Evolutionary conservation across 192 early-diverging fungal species (phyloP), one percentile per base, ranked within the genome.

Genomic region (Podila verticillata): DNA sequence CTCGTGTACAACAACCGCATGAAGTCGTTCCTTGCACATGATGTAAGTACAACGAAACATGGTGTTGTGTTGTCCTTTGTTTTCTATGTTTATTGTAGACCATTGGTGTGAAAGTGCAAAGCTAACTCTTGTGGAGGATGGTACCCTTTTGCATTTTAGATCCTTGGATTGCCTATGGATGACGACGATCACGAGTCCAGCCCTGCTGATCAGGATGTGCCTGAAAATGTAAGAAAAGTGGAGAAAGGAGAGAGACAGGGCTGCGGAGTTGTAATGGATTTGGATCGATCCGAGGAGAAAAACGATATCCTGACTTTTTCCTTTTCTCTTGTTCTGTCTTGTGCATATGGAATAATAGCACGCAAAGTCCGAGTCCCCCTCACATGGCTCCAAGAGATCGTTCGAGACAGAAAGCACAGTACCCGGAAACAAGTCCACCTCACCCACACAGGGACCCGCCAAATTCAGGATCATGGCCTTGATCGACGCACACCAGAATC

Each of bases 381-480:
- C 60, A 3, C 77, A 80, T 64, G 66, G 77, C 29, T 68, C 77
- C 15, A 80, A 80, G 70, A 59, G 77, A 3, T 58, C 65, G 12
- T 68, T 80, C 28, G 77, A 80, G 30, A 29, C 65, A 9, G 77
- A 80, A 8, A 66, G 60, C 2, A 20, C 22, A 2, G 22, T 29
- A 4, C 67, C 19, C 15, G 39, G 61, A 2, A 63, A 29, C 57
- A 54, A 59, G 8, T 20, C 24, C 15, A 49, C 35, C 17, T 80
- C 77, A 9, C 77, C 77, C 26, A 80, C 77, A 4, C 77, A 80
- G 26, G 77, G 77, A 19, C 77, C 77, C 26, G 65, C 66, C 19
- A 80, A 80, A 36, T 80, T 68, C 56, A 80, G 77, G 47, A 80
- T 80, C 54, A 80, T 80, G 77, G 65, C 77, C 17, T 35, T 80